Evolutionary conservation across 495 filamentous ascomycete species (phyloP).

Genomic region (Podospora fimiseda): DNA sequence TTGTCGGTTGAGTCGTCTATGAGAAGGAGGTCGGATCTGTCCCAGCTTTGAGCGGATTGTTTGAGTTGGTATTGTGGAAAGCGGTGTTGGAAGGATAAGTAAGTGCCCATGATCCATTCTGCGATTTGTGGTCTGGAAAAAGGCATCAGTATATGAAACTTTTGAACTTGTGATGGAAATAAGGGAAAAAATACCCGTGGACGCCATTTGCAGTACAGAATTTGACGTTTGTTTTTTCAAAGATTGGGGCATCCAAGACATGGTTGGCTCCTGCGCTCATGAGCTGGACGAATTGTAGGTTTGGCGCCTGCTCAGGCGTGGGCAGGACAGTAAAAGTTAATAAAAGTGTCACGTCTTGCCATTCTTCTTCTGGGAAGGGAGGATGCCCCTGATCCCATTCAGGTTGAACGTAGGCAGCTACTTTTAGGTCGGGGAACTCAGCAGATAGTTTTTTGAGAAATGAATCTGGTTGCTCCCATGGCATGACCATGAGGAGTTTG

Average conservation of each 20-base stretch:
- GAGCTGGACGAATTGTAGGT: constrained; percentile 67
- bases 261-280: constrained; percentile 71
- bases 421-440: constrained; percentile 47
- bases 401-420: constrained; percentile 24
- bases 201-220: constrained; percentile 71
- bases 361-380: constrained; percentile 36
- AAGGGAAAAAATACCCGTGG: constrained; percentile 51
- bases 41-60: constrained; percentile 50
- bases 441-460: constrained; percentile 38
- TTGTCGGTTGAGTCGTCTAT: constrained; percentile 40
- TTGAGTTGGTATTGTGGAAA: constrained; percentile 49
- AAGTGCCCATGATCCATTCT: constrained; percentile 63
- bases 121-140: constrained; percentile 59
- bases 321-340: constrained; percentile 51
- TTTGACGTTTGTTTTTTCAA: constrained; percentile 54
- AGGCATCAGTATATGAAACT: no score
- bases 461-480: constrained; percentile 33
- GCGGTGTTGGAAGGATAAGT: constrained; percentile 42
- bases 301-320: constrained; percentile 40
- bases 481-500: constrained; percentile 42
- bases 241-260: constrained; percentile 54
- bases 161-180: constrained; percentile 7
- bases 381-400: constrained; percentile 3
- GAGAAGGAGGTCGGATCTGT: constrained; percentile 22
- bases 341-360: constrained; percentile 57